phyloP scores from a whole-genome alignment of 257 asterid genomes.

The Solanum pennellii region DNA sequence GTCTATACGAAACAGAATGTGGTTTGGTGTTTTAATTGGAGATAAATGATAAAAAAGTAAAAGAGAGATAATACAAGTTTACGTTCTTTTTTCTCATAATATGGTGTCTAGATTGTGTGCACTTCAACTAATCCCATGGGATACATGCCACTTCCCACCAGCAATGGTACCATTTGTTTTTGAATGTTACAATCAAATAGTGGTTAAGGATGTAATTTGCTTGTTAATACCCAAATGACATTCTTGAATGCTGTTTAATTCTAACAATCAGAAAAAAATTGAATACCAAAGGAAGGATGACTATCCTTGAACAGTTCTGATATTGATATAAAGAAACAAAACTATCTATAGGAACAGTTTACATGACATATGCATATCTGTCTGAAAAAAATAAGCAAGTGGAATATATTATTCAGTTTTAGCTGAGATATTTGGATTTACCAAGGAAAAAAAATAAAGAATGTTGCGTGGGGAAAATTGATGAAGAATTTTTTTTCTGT shows the following conservation, averaged over 20 bases:
- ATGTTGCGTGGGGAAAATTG: neutral
- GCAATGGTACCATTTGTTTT: neutral
- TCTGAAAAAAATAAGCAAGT: neutral
- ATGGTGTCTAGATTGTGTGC: neutral
- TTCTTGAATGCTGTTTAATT: neutral
- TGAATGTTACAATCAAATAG: neutral
- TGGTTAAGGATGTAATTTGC: neutral
- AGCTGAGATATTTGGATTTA: neutral
- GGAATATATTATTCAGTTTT: neutral
- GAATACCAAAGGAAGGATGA: neutral
- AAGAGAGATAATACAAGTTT: neutral
- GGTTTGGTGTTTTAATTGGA: neutral
- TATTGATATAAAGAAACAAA: neutral
- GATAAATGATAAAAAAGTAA: neutral
- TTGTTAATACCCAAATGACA: neutral
- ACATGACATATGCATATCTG: neutral
- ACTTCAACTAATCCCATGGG: neutral
- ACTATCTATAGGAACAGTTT: neutral
- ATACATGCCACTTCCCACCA: neutral
- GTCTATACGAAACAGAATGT: neutral
- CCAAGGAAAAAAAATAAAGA: neutral
- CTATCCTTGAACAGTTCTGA: neutral
- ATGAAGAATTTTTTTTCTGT: neutral
- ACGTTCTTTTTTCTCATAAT: neutral
- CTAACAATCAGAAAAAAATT: neutral